phyloP scores from a whole-genome alignment of 371 early-diverging fungal genomes.

The Zychaea mexicana region DNA sequence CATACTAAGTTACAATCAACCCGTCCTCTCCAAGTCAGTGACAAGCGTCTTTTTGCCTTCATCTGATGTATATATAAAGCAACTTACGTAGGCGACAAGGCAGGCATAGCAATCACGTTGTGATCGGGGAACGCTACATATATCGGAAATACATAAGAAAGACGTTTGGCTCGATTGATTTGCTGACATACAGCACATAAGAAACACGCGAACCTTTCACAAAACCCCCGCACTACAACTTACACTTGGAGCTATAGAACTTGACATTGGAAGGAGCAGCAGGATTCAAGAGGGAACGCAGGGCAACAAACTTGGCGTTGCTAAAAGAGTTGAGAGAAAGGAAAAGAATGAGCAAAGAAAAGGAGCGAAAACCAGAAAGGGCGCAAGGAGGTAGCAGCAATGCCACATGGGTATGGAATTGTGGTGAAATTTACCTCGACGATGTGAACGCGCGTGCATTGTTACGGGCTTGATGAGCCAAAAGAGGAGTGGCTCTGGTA shows the following conservation, averaged over 20 bases:
- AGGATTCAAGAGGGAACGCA: slow-evolving; percentile 44
- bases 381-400: too few relatives aligned
- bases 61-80: background rate
- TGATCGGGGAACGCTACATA: slow-evolving; percentile 81
- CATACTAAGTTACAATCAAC: slow-evolving; percentile 62
- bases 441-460: slow-evolving; percentile 41
- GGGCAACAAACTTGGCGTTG: slow-evolving; percentile 47
- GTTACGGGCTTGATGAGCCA: slow-evolving; percentile 26
- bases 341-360: background rate
- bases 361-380: background rate
- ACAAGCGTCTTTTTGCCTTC: too few relatives aligned
- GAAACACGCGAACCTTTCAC: background rate
- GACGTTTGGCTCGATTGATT: background rate
- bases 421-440: slow-evolving; percentile 27
- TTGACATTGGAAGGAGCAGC: slow-evolving; percentile 29
- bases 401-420: too few relatives aligned
- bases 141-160: background rate
- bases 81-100: slow-evolving; percentile 92
- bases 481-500: slow-evolving; percentile 32
- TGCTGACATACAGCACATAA: too few relatives aligned
- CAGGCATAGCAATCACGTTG: slow-evolving; percentile 95
- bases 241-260: slow-evolving; percentile 68
- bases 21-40: too few relatives aligned
- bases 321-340: slow-evolving; percentile 16
- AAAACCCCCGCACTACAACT: slow-evolving; percentile 18